These are phyloP conservation scores for Podila verticillata DNA, from an alignment of 192 early-diverging fungal genomes.

Conservation along the genomic window DNA sequence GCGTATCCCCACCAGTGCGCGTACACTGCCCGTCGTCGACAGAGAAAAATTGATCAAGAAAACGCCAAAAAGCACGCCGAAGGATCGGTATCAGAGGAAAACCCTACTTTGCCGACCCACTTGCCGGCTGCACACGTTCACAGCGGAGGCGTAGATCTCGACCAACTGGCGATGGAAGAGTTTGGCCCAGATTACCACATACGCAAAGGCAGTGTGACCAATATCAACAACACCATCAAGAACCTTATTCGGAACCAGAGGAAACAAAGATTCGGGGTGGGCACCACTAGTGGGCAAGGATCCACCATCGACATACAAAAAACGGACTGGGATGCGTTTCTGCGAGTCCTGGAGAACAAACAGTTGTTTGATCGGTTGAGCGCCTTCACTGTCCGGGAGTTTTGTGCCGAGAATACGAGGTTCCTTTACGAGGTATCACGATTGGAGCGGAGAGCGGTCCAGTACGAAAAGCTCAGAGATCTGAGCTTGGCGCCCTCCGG, in stretches of 20 bases:
- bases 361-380: slow-evolving; percentile 30
- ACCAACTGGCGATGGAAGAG: slow-evolving; percentile 1
- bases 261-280: slow-evolving; percentile 9
- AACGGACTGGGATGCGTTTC: slow-evolving; percentile 43
- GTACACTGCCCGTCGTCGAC: slow-evolving; percentile 5
- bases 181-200: background rate
- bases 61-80: too few relatives aligned
- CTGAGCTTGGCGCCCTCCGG: slow-evolving; percentile 12
- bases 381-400: slow-evolving; percentile 42
- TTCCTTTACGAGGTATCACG: slow-evolving; percentile 44
- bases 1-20: slow-evolving; percentile 9
- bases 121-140: background rate
- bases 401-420: slow-evolving; percentile 47
- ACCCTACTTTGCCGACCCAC: background rate
- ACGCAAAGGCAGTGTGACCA: slow-evolving; percentile 1
- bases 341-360: slow-evolving; percentile 22
- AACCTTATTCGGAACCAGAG: slow-evolving; percentile 16
- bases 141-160: background rate
- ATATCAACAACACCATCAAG: slow-evolving; percentile 15
- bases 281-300: background rate
- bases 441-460: slow-evolving; percentile 28
- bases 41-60: background rate
- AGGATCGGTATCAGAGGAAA: background rate
- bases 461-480: slow-evolving; percentile 32
- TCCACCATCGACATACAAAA: slow-evolving; percentile 9